Percentiles rank a stretch among this genome's conserved stretches.
These are phyloP conservation scores for Pythium periplocum DNA, from an alignment of 352 stramenopile species.

Conservation along the genomic window DNA sequence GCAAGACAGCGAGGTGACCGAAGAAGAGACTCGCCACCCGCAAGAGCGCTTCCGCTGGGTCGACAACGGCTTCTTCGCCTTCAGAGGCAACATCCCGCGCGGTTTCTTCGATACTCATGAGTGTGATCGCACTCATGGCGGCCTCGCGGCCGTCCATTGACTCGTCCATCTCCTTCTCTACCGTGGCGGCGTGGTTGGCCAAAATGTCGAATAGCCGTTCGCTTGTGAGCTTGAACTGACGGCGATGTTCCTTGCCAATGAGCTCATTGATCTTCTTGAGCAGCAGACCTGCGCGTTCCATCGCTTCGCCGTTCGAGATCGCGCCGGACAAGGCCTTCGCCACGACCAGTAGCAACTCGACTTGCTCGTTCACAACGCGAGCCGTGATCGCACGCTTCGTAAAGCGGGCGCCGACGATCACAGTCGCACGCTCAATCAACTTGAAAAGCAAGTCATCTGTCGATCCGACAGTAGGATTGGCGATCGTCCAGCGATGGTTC, in stretches of 20 bases:
- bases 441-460: slow-evolving; percentile 48
- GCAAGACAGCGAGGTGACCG: slow-evolving; percentile 39
- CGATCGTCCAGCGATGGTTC: slow-evolving; percentile 23
- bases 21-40: slow-evolving; percentile 49
- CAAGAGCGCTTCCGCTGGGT: slow-evolving; percentile 38
- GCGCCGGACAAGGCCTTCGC: slow-evolving; percentile 45
- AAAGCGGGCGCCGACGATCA: slow-evolving; percentile 50
- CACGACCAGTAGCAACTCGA: slow-evolving; percentile 55
- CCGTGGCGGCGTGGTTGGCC: slow-evolving; percentile 13
- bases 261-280: slow-evolving; percentile 35
- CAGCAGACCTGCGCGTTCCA: slow-evolving; percentile 29
- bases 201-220: slow-evolving; percentile 19
- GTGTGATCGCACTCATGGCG: slow-evolving; percentile 49
- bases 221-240: slow-evolving; percentile 47
- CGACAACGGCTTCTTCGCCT: slow-evolving; percentile 22
- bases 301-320: slow-evolving; percentile 37
- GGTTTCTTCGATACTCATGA: slow-evolving; percentile 52
- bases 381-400: slow-evolving; percentile 52
- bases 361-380: slow-evolving; percentile 36
- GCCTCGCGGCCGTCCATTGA: slow-evolving; percentile 17
- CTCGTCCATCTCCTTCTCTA: slow-evolving; percentile 21
- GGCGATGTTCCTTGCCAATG: slow-evolving; percentile 42
- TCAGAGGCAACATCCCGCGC: slow-evolving; percentile 23
- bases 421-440: slow-evolving; percentile 50
- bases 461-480: slow-evolving; percentile 24